Conservation (phyloP, 1,284 basidiomycete genomes). For the Neonothopanus nambi region DNA sequence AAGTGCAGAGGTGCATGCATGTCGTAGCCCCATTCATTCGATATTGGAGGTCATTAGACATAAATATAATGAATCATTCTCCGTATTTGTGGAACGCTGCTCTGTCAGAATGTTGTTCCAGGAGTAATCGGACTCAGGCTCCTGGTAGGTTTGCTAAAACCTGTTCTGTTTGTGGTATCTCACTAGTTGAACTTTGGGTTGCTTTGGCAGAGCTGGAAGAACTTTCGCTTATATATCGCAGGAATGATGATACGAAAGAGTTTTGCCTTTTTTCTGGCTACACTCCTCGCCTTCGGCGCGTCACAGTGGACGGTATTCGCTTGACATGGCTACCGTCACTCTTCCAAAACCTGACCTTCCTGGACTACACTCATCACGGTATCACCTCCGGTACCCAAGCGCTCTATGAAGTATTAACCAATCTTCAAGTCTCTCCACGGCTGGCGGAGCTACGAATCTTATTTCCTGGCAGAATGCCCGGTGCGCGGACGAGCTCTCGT, state of each 20-base stretch:
- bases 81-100: slow-evolving; percentile 68
- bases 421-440: slow-evolving; percentile 45
- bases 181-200: background rate
- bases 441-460: slow-evolving; percentile 46
- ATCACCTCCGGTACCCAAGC: slow-evolving; percentile 49
- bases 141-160: slow-evolving; percentile 22
- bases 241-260: slow-evolving; percentile 41
- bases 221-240: slow-evolving; percentile 51
- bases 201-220: slow-evolving; percentile 40
- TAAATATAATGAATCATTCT: slow-evolving; percentile 53
- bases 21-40: slow-evolving; percentile 49
- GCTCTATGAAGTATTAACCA: slow-evolving; percentile 46
- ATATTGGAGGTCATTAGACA: slow-evolving; percentile 60
- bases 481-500: slow-evolving; percentile 16
- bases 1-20: slow-evolving; percentile 61
- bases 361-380: slow-evolving; percentile 64
- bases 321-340: slow-evolving; percentile 60
- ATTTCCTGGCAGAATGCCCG: slow-evolving; percentile 29
- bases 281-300: slow-evolving; percentile 53
- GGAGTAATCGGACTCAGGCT: slow-evolving; percentile 36
- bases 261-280: slow-evolving; percentile 63
- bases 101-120: slow-evolving; percentile 49
- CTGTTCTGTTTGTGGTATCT: background rate
- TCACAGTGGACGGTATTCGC: slow-evolving; percentile 62
- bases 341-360: slow-evolving; percentile 56